Base-by-base conservation (phyloP, 2,329 filamentous ascomycete genomes). In the Botryotinia globosa region DNA sequence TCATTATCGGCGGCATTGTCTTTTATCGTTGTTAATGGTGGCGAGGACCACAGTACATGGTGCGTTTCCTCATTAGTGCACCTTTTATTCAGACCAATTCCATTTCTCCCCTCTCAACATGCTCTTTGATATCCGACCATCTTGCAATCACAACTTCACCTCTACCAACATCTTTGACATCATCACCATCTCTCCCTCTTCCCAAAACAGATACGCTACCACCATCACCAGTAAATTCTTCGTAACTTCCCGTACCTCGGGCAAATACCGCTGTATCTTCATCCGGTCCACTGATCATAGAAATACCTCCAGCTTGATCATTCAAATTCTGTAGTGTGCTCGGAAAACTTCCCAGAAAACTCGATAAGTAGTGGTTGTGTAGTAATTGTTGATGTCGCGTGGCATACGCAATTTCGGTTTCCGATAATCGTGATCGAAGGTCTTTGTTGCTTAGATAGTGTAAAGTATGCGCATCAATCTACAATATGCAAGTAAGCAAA, bases 221-320 rank as follows among this genome's bases (percentile, higher is more conserved):
- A 63, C 90, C 83, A 80, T 98, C 95, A 0, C 94, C 90, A 20
- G 48, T 59, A 25, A 72, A 54, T 76, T 82, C 85, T 75, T 91
- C 89, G 7, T 88, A 89, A 16, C 71, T 59, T 71, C 91, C 90
- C 72, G 87, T 85, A 66, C 92, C 86, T 74, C 95, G 86, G 58
- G 94, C 89, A 82, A 99, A 98, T 3, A 98, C 94, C 12, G 94
- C 94, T 2, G 88, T 86, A 74, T 96, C 92, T 65, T 90, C 83
- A 80, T 98, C 96, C 0, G 96, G 96, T 3, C 88, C 86, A 80
- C 97, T 94, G 44, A 98, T 89, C 96, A 99, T 99, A 83, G 89
- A 94, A 72, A 95, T 91, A 16, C 94, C 94, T 44, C 94, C 95
- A 0, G 92, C 90, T 22, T 92, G 93, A 83, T 99, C 96, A 82